Evolutionary conservation across 2,329 filamentous ascomycete genomes (phyloP), one percentile per base, ranked within the genome.

Genomic region (Aspergillus ustus): DNA sequence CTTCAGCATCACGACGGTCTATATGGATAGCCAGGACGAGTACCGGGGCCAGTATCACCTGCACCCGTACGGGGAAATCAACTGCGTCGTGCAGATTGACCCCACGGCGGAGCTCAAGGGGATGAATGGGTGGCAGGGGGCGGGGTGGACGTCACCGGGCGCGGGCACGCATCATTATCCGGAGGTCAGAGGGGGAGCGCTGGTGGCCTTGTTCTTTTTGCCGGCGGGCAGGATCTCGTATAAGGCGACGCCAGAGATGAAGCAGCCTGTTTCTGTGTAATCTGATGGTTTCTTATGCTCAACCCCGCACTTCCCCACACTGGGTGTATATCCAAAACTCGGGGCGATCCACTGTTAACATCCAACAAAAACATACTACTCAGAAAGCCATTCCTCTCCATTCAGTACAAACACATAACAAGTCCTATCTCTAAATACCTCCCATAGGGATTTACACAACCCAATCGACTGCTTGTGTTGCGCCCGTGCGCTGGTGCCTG

Each of bases 141-240:
- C 81, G 0, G 84, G 84, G 0, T 87, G 84, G 84, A 86, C 84
- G 22, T 79, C 77, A 49, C 82, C 83, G 0, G 83, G 81, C 0
- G 79, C 84, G 0, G 84, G 84, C 0, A 85, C 84, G 29, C 84
- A 86, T 71, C 84, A 86, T 71, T 86, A 84, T 69, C 84, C 84
- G 2, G 74, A 84, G 54, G 83, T 82, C 15, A 73, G 83, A 13
- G 78, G 78, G 4, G 84, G 83, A 1, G 79, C 79, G 1, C 67
- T 85, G 9, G 79, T 86, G 17, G 82, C 83, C 6, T 70, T 86
- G 48, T 85, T 85, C 70, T 86, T 86, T 59, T 66, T 86, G 60
- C 84, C 84, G 0, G 82, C 83, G 0, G 84, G 84, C 1, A 75
- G 84, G 40, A 86, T 87, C 37, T 66, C 61, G 11, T 62, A 62